Evolutionary conservation across 179 eudicot species (phyloP), one percentile per base, ranked within the genome.

Genomic region (Patellifolia procumbens): DNA sequence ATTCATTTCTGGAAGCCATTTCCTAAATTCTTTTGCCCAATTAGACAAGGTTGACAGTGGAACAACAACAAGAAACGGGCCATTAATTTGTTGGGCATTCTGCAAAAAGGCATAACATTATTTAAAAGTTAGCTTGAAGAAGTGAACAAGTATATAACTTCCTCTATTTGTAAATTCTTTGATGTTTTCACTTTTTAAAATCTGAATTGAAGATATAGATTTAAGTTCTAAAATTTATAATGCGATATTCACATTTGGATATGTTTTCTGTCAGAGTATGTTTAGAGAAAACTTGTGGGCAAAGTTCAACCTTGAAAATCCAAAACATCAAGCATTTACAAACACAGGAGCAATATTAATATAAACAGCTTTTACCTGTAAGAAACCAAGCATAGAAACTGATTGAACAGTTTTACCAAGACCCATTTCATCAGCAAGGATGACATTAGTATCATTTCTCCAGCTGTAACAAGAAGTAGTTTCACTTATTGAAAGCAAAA

Each of bases 381-480:
- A 81, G 74, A 96, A 96, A 66, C 99, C 99, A 77, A 96, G 91
- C 99, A 96, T 96, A 56, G 99, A 96, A 83, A 96, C 99, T 7
- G 99, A 94, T 86, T 96, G 99, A 77, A 96, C 94, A 39, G 99
- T 96, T 90, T 96, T 96, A 43, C 99, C 99, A 73, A 96, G 99
- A 76, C 99, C 99, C 99, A 96, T 96, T 83, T 96, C 99, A 90
- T 96, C 99, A 49, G 99, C 99, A 78, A 96, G 87, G 79, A 96
- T 96, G 80, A 96, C 99, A 89, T 96, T 96, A 68, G 98, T 94
- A 81, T 96, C 97, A 83, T 91, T 96, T 79, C 99, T 91, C 99
- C 99, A 96, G 82, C 99, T 96, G 91, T 76, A 81, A 77, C 73
- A 83, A 74, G 66, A 70, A 48, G 85, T 42, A 63, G 16, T 53